Conservation (phyloP, 352 stramenopile species). For the Phytophthora cactorum region DNA sequence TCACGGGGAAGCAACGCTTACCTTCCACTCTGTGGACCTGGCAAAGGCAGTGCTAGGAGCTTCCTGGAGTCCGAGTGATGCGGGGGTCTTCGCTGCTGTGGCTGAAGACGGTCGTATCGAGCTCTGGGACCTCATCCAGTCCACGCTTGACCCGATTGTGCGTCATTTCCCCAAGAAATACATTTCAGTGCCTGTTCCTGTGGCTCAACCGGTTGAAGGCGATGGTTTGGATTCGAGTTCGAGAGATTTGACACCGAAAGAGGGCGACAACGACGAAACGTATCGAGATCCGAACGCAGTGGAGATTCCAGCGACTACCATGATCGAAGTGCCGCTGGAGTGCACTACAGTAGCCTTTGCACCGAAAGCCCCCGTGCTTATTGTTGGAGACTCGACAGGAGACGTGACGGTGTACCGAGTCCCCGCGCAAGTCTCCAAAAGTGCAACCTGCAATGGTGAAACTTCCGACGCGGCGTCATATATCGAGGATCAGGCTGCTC, state of each 20-base stretch:
- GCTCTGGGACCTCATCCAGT: conserved; percentile 91
- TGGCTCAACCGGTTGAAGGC: neutral
- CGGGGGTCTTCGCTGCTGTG: conserved; percentile 87
- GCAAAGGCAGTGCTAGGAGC: conserved; percentile 84
- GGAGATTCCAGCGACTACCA: conserved; percentile 4
- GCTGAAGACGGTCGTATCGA: conserved; percentile 92
- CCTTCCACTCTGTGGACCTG: conserved; percentile 82
- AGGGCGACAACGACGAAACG: conserved; percentile 11
- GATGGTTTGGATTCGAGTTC: conserved; percentile 16
- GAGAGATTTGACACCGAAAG: conserved; percentile 24
- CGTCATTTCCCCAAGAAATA: conserved; percentile 77
- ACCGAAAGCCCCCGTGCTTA: conserved; percentile 68
- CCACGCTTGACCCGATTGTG: conserved; percentile 84
- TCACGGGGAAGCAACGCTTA: conserved; percentile 51
- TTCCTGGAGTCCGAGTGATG: conserved; percentile 85
- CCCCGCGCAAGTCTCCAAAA: conserved; percentile 41
- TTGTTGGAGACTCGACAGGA: conserved; percentile 79
- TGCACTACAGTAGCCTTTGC: conserved; percentile 81
- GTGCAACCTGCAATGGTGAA: neutral
- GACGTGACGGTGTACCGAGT: conserved; percentile 82
- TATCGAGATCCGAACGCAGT: conserved; percentile 19
- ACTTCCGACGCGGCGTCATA: conserved; percentile 27
- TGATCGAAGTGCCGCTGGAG: conserved; percentile 56
- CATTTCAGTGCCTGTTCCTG: conserved; percentile 16
- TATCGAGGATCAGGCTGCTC: conserved; percentile 61